These are phyloP conservation scores for Carallia pectinifolia DNA, from an alignment of 345 rosid species.

Conservation along the genomic window DNA sequence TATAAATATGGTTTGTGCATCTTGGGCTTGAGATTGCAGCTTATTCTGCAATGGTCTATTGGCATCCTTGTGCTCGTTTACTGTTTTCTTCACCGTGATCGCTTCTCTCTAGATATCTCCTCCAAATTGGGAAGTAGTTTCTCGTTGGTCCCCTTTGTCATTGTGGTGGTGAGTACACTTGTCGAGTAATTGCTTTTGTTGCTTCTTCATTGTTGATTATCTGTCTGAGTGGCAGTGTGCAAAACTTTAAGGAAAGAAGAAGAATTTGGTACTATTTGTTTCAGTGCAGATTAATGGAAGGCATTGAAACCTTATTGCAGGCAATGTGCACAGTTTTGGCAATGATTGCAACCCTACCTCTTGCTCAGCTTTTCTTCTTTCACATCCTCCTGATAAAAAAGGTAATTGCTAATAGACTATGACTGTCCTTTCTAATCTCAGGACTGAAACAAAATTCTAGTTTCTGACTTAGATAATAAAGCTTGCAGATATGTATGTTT, in stretches of 20 bases:
- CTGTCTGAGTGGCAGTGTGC: no score
- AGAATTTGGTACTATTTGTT: not conserved
- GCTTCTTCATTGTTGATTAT: not conserved
- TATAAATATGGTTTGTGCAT: conserved; percentile 46
- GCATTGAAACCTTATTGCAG: conserved; percentile 39
- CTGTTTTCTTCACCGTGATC: conserved; percentile 75
- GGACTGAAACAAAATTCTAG: not conserved
- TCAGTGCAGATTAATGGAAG: conserved; percentile 3
- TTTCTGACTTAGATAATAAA: not conserved
- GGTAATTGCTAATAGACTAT: conserved; percentile 33
- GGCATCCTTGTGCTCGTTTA: conserved; percentile 81
- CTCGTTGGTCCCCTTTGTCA: conserved; percentile 79
- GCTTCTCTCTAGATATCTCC: conserved; percentile 64
- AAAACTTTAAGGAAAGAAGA: no score
- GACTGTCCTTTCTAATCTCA: not conserved
- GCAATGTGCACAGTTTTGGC: conserved; percentile 80
- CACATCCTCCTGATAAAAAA: conserved; percentile 89
- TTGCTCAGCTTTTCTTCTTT: conserved; percentile 95
- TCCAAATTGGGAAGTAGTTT: conserved; percentile 95
- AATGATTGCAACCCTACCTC: conserved; percentile 88
- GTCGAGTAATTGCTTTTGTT: not conserved
- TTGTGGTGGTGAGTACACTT: conserved; percentile 77
- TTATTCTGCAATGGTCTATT: conserved; percentile 87
- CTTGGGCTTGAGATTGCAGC: conserved; percentile 85
- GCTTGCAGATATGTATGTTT: not conserved